Evolutionary conservation across 306 rosid species (phyloP), one percentile per base, ranked within the genome.

Genomic region (Cyamopsis tetragonoloba): DNA sequence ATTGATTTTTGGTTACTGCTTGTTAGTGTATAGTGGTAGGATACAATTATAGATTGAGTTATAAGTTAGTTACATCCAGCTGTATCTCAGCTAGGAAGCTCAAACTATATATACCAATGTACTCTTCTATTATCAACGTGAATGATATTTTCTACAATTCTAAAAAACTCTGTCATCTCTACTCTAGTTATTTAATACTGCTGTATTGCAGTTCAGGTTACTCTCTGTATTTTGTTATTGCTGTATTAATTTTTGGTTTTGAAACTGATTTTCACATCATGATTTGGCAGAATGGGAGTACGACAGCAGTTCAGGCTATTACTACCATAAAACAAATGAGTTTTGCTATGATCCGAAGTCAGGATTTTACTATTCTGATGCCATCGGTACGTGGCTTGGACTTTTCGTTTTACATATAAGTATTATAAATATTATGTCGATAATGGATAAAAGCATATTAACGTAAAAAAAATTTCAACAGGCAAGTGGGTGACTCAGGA

Each of bases 401-500:
- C 56, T 13, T 31, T 32, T 48, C 39, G 10, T 46, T 59, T 30
- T 62, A 48, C 53, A 23, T 73, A n/a, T n/a, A n/a, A n/a, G 18
- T 28, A 5, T 39, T 28, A 30, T 56, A 22, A 32, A 54, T 57
- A 28, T 43, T 60, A 23, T 42, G 30, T 42, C 63, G 28, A 77
- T 63, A 19, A 27, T 70, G 50, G 48, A 57, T 48, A 32, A n/a
- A n/a, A n/a, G 37, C 74, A 57, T 76, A 76, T 65, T 80, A 44
- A 81, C 74, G 30, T 74, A 13, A 63, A 50, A n/a, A 46, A 68
- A 67, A 64, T 48, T 74, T 78, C 74, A 63, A 83, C 90, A 90
- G 99, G 95, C 17, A 93, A 88, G 76, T 93, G 99, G 97, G 96
- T 90, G 82, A 80, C 95, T 51, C 86, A 79, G 76, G 97, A 93